These are phyloP conservation scores for Magnaporthales sp. DNA, from an alignment of 2,329 filamentous ascomycete species.

Conservation along the genomic window DNA sequence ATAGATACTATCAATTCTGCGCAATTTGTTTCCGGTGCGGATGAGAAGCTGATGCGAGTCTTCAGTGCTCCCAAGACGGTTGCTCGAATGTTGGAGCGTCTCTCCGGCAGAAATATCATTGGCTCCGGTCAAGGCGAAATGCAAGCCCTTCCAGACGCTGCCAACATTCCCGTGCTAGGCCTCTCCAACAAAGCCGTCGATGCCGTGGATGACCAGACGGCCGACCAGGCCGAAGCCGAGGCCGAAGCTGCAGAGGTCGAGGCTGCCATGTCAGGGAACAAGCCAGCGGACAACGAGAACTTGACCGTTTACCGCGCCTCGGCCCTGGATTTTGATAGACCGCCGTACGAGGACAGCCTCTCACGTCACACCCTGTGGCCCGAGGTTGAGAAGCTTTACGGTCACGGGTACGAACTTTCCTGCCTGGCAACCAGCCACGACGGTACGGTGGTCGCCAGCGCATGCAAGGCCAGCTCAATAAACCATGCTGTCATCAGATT, in stretches of 20 bases:
- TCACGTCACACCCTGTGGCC: constrained; percentile 91
- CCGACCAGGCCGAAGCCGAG: background rate
- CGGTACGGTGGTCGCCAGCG: constrained; percentile 72
- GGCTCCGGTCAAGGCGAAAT: constrained; percentile 21
- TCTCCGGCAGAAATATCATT: constrained; percentile 51
- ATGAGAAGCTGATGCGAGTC: constrained; percentile 95
- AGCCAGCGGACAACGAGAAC: background rate
- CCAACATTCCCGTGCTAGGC: constrained; percentile 89
- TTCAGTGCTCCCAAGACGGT: constrained; percentile 85
- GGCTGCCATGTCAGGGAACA: constrained; percentile 22
- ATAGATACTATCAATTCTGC: constrained; percentile 65
- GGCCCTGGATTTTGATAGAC: constrained; percentile 57
- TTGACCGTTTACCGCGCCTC: constrained; percentile 22
- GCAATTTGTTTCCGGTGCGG: constrained; percentile 87
- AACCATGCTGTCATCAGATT: constrained; percentile 92
- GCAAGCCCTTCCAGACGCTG: constrained; percentile 66
- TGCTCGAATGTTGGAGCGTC: constrained; percentile 59
- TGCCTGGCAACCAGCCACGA: constrained; percentile 72
- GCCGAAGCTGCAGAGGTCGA: constrained; percentile 12
- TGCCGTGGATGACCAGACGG: constrained; percentile 35
- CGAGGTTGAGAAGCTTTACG: constrained; percentile 92
- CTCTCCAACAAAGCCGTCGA: constrained; percentile 92
- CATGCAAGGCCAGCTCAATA: constrained; percentile 83
- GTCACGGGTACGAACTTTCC: constrained; percentile 94
- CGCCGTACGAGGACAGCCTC: constrained; percentile 83